Base-by-base conservation (phyloP, 768 basidiomycete genomes). In the Rhizopogon sp. region DNA sequence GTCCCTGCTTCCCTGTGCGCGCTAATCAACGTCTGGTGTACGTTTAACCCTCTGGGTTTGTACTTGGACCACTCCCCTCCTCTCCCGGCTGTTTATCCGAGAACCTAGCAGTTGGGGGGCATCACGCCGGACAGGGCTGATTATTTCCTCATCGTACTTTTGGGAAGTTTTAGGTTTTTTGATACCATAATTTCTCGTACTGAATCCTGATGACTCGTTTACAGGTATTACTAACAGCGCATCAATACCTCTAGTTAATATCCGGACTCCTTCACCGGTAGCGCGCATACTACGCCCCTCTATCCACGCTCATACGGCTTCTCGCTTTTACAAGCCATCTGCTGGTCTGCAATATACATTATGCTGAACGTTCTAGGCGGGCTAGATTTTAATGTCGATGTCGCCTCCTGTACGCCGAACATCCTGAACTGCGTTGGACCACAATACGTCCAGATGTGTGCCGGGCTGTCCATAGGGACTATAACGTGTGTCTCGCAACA, bases 321-420 rank as follows among this genome's bases (percentile, higher is more conserved):
- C 79, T 98, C 53, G 95, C 92, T 0, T 76, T 25, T 98, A 0
- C 96, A 98, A 66, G 90, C 91, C 16, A 94, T 98, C 56, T 98
- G 95, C 72, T 98, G 94, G 94, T 92, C 93, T 2, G 87, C 91
- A 3, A 97, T 93, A 4, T 88, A 92, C 60, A 70, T 92, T 39
- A 95, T 91, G 1, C 83, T 96, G 35, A 79, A 76, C 52, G 72
- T 93, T 50, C 77, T 98, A 43, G 84, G 86, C 31, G 61, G 57
- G 17, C 56, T 70, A 1, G 68, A 68, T 5, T 31, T 62, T 0
- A 62, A 68, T 37, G 7, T 50, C 6, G 40, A 58, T 5, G 40
- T 56, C 10, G 10, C 43, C 11, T 37, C 55, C 6, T 55, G 33
- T 35, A 37, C 31, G 10, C 35, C 63, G 39, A 52, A 56, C 5